phyloP scores from a whole-genome alignment of 805 yeast species.

The Ogataea pini region DNA sequence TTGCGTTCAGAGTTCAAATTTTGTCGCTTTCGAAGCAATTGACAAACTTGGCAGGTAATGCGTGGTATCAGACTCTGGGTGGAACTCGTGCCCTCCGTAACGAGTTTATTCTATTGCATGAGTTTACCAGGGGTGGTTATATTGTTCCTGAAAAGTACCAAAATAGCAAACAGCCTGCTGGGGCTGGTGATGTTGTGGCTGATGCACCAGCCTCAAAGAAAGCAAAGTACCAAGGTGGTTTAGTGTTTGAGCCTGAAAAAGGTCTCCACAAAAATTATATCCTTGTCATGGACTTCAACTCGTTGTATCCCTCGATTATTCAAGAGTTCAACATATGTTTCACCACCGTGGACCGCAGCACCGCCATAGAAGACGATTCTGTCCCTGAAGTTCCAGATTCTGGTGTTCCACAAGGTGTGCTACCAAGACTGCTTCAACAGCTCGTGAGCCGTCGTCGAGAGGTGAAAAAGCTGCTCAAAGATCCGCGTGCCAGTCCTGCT shows the following conservation, averaged over 20 bases:
- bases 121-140: slow-evolving; percentile 75
- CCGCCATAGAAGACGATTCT: slow-evolving; percentile 44
- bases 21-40: slow-evolving; percentile 86
- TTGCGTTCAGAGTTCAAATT: slow-evolving; percentile 82
- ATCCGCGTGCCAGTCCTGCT: slow-evolving; percentile 59
- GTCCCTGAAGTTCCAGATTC: slow-evolving; percentile 69
- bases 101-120: slow-evolving; percentile 89
- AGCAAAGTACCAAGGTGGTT: slow-evolving; percentile 45
- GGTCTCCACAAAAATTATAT: slow-evolving; percentile 89
- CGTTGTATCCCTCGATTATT: slow-evolving; percentile 93
- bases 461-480: slow-evolving; percentile 82
- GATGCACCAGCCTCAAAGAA: slow-evolving; percentile 43
- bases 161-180: slow-evolving; percentile 27
- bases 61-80: slow-evolving; percentile 92
- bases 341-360: slow-evolving; percentile 80
- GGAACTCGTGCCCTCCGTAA: slow-evolving; percentile 97
- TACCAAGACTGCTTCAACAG: slow-evolving; percentile 80
- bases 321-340: slow-evolving; percentile 97
- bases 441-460: slow-evolving; percentile 90
- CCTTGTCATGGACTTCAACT: slow-evolving; percentile 96
- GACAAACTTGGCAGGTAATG: slow-evolving; percentile 93
- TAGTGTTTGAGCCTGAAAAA: slow-evolving; percentile 94
- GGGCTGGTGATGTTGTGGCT: slow-evolving; percentile 25
- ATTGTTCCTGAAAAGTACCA: slow-evolving; percentile 75
- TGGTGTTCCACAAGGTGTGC: slow-evolving; percentile 68